Base-by-base conservation (phyloP, 2,329 filamentous ascomycete genomes). In the Dryadomyces quercivorus region DNA sequence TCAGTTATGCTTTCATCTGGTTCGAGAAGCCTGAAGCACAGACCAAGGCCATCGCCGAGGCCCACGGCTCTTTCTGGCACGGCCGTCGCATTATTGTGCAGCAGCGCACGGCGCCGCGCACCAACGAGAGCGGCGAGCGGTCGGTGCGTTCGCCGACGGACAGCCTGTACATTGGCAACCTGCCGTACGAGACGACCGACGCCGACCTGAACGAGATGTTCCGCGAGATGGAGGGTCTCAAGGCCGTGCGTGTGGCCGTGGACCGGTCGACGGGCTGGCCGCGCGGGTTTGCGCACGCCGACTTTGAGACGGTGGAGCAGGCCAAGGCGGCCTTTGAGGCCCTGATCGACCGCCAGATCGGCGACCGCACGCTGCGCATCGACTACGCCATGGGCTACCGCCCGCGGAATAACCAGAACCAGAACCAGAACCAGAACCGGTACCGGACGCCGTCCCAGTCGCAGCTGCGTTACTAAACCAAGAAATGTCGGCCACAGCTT, bases 101-200 rank as follows among this genome's bases (percentile, higher is more conserved):
- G 22, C 58, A 56, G 40, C 62, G 65, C 45, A n/a, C 20, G 22
- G 16, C 20, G 22, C 5, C 16, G 12, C 21, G 42, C 31, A 38
- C 9, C 38, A 4, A 16, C 16, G 2, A 2, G 20, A 3, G 12
- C 8, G 20, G 8, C 18, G 2, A 22, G 4, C 44, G 21, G 18
- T 13, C 48, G 7, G 22, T 31, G 13, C 52, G 42, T 44, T 45
- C 53, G 42, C 66, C 66, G 16, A 64, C 63, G 15, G 34, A 36
- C n/a, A 61, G 59, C 43, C 62, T 95, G 38, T 95, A 86, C 73
- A 80, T 95, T 61, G 88, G 89, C 61, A 93, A 93, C 72, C 81
- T 95, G 69, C 83, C 87, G 12, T 93, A 86, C 65, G 86, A 94
- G 70, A 85, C 91, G 72, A 86, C 85, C 9, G 89, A 95, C 64